Evolutionary conservation across 345 rosid genomes (phyloP).

Genomic region (Eucalyptus regnans): DNA sequence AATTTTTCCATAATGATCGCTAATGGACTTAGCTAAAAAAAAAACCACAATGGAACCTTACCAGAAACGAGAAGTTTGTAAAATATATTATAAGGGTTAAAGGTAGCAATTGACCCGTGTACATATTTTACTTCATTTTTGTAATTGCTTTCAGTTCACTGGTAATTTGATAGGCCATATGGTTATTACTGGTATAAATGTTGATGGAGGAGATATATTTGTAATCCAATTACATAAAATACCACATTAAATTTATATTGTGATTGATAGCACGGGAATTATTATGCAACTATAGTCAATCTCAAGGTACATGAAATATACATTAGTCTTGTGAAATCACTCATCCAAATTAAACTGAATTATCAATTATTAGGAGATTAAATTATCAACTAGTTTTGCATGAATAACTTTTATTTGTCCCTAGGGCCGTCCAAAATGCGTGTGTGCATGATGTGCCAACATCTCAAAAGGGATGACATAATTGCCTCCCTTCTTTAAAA

Average conservation of each 20-base stretch:
- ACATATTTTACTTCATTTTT: background rate
- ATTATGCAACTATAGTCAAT: fast-evolving
- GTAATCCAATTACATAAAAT: background rate
- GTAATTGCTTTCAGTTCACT: background rate
- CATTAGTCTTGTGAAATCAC: background rate
- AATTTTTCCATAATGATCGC: too few species aligned
- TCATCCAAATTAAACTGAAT: background rate
- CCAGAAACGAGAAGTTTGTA: background rate
- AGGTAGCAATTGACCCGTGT: background rate
- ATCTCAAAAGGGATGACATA: background rate
- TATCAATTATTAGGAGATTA: background rate
- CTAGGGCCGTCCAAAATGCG: background rate
- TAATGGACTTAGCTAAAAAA: background rate
- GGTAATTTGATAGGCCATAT: background rate
- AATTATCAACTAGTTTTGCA: background rate
- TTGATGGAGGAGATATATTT: background rate
- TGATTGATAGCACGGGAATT: background rate
- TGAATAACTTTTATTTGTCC: background rate
- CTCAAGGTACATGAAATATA: background rate
- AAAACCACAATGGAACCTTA: background rate
- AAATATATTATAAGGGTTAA: background rate
- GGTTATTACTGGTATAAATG: background rate
- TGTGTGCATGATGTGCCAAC: background rate
- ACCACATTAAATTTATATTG: background rate
- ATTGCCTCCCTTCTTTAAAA: background rate